Base-by-base conservation (phyloP, 495 filamentous ascomycete genomes). In the Terfezia boudieri region DNA sequence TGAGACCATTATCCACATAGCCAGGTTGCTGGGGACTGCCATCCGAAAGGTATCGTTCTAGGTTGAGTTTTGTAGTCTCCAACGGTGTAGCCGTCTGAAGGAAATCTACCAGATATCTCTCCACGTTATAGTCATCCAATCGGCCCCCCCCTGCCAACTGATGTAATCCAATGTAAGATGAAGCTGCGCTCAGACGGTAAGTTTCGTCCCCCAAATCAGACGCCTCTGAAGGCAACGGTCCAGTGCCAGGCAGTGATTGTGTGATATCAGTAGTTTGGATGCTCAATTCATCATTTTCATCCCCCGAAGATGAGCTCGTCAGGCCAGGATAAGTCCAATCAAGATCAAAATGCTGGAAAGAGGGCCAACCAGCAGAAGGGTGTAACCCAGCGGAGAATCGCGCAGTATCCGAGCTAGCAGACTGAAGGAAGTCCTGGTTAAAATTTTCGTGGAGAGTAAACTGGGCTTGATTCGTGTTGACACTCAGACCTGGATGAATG, bases 151-250 rank as follows among this genome's bases (percentile, higher is more conserved):
- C 53, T 36, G 56, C 59, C 50, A 55, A 36, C 37, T 64, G 61
- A 9, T 57, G 61, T 14, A 64, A 50, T 36, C 59, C 61, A 8
- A 64, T 58, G 38, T 53, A 64, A 17, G 62, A 64, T 32, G 61
- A 61, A 37, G 62, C 59, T 9, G 62, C 59, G 37, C 62, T 64
- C 51, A 64, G 49, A 49, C 60, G 58, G 38, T 64, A 64, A n/a
- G 51, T 48, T n/a, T 64, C 62, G 35, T 64, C 62, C 43, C 55
- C 61, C 54, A 64, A 61, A 55, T 64, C 62, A 8, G 62, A 64
- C 16, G 62, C 60, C 48, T 60, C 61, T 51, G 62, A 64, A 43
- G 62, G 63, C 22, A 62, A 59, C 36, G 59, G 55, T 20, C 62
- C 57, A 51, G 60, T 64, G 26, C 51, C 49, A 36, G 52, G 58